Base-by-base conservation (phyloP, 306 rosid genomes). In the Corylus heterophylla region DNA sequence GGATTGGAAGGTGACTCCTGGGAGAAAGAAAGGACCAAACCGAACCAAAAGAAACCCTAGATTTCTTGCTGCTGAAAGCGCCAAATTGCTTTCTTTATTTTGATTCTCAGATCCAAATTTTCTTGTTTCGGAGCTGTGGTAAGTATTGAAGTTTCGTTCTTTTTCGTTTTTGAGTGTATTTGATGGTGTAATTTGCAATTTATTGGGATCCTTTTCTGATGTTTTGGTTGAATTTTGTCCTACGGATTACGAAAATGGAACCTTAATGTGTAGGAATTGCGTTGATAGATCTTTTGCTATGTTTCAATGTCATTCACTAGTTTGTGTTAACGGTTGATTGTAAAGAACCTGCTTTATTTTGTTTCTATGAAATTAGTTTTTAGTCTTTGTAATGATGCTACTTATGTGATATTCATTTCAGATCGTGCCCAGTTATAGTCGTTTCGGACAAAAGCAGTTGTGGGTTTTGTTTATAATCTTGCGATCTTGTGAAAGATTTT, bases 11-110 rank as follows among this genome's bases (percentile, higher is more conserved):
- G 90, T n/a, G 72, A 64, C 82, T 87, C 78, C 72, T 75, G 72
- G 67, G 18, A 55, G 27, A 49, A 27, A 31, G 82, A 71, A 75
- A 44, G 64, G 79, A 39, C 75, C 79, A 59, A 42, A 39, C 25
- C 47, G 75, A 78, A 75, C 73, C 29, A 4, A 67, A 17, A 42
- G 72, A 83, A 88, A 88, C 91, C 89, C 91, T 88, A 88, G 84
- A 85, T 78, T 88, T 76, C 16, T 78, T 55, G 70, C 75, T 54
- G 74, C 80, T n/a, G 55, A 54, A 66, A 58, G 12, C 61, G 12
- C 37, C 22, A 52, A 14, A 12, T 69, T 81, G 16, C 20, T 29
- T 22, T 77, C 47, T 69, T 51, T 17, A 17, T 14, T 12, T n/a
- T 7, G 4, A 48, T 63, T 71, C 74, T 66, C 79, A 50, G 85